Evolutionary conservation across 768 basidiomycete species (phyloP).

Genomic region (Pisolithus sp.): DNA sequence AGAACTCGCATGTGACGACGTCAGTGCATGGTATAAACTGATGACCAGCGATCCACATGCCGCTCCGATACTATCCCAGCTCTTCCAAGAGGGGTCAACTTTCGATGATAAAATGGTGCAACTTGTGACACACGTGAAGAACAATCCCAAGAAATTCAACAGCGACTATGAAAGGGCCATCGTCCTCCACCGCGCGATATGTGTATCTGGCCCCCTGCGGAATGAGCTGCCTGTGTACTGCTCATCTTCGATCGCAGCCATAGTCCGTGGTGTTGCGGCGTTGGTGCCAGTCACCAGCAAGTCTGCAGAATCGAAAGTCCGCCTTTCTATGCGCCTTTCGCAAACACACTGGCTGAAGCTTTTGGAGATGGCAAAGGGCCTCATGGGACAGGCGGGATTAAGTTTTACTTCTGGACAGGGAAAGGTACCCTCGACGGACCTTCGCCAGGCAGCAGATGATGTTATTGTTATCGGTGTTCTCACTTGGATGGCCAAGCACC

Average conservation of each 20-base stretch:
- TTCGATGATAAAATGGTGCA: background rate
- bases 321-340: slow-evolving; percentile 1
- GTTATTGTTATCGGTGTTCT: slow-evolving; percentile 3
- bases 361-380: background rate
- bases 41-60: background rate
- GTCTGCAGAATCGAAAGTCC: background rate
- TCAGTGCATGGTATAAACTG: slow-evolving; percentile 1
- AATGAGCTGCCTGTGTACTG: background rate
- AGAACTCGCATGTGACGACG: background rate
- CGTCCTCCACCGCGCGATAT: background rate
- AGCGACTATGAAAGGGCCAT: background rate
- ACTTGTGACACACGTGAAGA: background rate
- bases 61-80: background rate
- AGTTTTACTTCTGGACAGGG: background rate
- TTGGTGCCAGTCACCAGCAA: background rate
- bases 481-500: slow-evolving; percentile 6
- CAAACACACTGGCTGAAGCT: background rate
- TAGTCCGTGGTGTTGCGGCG: background rate
- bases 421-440: background rate
- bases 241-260: slow-evolving; percentile 1
- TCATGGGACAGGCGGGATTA: background rate
- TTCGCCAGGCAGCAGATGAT: background rate
- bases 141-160: background rate
- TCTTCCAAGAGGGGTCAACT: background rate
- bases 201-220: background rate